Base-by-base conservation (phyloP, 1,284 basidiomycete species). In the Mycena citricolor region DNA sequence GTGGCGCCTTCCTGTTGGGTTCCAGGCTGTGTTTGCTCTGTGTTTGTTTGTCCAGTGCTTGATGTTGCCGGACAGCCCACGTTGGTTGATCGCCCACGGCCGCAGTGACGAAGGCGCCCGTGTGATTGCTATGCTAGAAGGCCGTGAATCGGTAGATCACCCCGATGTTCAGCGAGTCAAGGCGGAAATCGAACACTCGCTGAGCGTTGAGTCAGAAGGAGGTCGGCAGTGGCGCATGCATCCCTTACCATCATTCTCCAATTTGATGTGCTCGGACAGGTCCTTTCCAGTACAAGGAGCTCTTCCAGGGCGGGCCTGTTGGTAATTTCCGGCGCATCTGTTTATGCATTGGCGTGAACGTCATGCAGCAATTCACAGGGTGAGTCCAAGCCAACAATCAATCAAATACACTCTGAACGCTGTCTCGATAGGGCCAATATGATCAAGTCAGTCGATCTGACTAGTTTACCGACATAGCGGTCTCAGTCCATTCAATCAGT, bases 1-100 rank as follows among this genome's bases (percentile, higher is more conserved):
- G 49, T 71, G 69, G 70, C 58, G 75, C 11, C 65, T 71, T 28
- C 77, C 71, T 8, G 67, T 73, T 46, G 73, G 61, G 22, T 73
- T 73, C 48, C 71, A 73, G 52, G 66, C 66, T 1, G 52, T 70
- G 7, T 73, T 73, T 42, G 68, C 68, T 0, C 37, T 73, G 1
- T 64, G 61, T 28, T 59, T 73, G 5, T 54, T 73, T 11, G 38
- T 70, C 2, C 66, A 70, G 42, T 65, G 61, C 5, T 42, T 58
- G 29, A 62, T 67, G 4, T 62, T 73, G 8, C 70, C 70, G 0
- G 69, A 72, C 48, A 69, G 65, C 14, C 70, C 70, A 1, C 58
- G 70, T 6, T 72, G 69, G 69, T 62, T 76, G 25, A 67, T 73
- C 38, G 66, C 70, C 0, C 67, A 70, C 39, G 73, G 66, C 3